Conservation (phyloP, 2,329 filamentous ascomycete species). For the Calonectria ilicicola region DNA sequence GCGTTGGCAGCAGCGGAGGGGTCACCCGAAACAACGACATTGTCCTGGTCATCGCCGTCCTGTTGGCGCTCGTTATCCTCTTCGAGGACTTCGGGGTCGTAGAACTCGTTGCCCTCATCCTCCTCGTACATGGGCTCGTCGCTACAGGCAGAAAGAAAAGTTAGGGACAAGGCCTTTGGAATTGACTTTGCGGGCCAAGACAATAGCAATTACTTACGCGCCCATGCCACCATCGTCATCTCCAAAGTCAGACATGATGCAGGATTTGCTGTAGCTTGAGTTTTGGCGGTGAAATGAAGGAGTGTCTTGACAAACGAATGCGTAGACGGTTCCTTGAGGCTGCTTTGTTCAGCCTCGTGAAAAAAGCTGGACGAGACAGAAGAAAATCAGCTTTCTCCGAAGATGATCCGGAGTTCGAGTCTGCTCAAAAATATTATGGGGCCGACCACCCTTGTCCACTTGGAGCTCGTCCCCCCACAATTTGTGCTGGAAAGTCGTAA, state of each 20-base stretch:
- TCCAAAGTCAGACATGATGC: conserved; percentile 79
- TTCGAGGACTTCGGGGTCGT: conserved; percentile 66
- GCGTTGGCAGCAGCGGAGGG: conserved; percentile 69
- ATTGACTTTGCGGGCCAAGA: not conserved
- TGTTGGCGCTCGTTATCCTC: conserved; percentile 64
- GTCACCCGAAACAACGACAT: conserved; percentile 72
- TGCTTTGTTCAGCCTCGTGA: conserved; percentile 39
- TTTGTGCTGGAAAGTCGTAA: conserved; percentile 34
- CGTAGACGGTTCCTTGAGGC: conserved; percentile 32
- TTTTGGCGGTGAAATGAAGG: not conserved
- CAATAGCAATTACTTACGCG: conserved; percentile 58
- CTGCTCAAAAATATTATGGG: conserved; percentile 3
- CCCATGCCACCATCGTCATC: conserved; percentile 72
- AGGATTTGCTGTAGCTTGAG: conserved; percentile 5
- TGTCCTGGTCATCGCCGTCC: conserved; percentile 68
- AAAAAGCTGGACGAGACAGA: conserved; percentile 43
- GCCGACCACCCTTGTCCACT: not conserved
- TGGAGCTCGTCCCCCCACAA: conserved; percentile 27
- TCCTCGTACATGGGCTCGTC: conserved; percentile 81
- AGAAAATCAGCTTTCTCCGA: conserved; percentile 46
- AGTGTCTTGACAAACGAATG: conserved; percentile 29
- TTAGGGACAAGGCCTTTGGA: conserved; percentile 21
- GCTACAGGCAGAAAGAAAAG: conserved; percentile 56
- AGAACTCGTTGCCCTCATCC: conserved; percentile 71
- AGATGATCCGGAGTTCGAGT: conserved; percentile 41